Conservation (phyloP, 2,329 filamentous ascomycete species). For the Aspergillus quadrilineatus region DNA sequence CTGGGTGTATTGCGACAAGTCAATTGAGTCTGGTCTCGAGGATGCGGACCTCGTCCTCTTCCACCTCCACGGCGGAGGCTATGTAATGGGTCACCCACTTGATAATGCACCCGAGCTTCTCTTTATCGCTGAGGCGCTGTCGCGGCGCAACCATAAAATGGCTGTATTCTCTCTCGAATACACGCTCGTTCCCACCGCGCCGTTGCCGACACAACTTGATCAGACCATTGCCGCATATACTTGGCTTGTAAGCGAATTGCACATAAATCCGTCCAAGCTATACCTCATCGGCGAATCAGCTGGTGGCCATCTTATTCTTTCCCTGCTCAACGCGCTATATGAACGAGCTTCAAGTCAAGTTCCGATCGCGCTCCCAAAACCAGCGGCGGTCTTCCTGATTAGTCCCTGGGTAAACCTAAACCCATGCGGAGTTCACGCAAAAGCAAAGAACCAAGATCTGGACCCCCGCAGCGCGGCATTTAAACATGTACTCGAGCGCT, state of each 20-base stretch:
- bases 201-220: conserved; percentile 70
- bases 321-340: conserved; percentile 7
- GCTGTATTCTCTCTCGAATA: conserved; percentile 79
- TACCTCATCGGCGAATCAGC: conserved; percentile 17
- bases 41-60: conserved; percentile 19
- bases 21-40: conserved; percentile 2
- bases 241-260: conserved; percentile 13
- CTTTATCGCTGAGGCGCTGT: conserved; percentile 17
- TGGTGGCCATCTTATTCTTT: conserved; percentile 14
- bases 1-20: conserved; percentile 9
- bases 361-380: conserved; percentile 5
- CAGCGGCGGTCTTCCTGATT: conserved; percentile 11
- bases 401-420: conserved; percentile 18
- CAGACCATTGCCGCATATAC: conserved; percentile 70
- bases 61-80: conserved; percentile 23
- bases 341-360: not conserved
- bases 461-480: conserved; percentile 8
- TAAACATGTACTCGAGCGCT: conserved; percentile 10
- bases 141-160: conserved; percentile 54
- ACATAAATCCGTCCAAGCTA: conserved; percentile 8
- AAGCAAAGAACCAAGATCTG: not conserved
- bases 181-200: conserved; percentile 69
- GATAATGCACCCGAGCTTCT: conserved; percentile 20
- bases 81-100: conserved; percentile 18
- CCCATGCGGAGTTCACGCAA: conserved; percentile 7